These are phyloP conservation scores for Geotrichum aggregatum DNA, from an alignment of 1,139 yeast genomes.

Conservation along the genomic window DNA sequence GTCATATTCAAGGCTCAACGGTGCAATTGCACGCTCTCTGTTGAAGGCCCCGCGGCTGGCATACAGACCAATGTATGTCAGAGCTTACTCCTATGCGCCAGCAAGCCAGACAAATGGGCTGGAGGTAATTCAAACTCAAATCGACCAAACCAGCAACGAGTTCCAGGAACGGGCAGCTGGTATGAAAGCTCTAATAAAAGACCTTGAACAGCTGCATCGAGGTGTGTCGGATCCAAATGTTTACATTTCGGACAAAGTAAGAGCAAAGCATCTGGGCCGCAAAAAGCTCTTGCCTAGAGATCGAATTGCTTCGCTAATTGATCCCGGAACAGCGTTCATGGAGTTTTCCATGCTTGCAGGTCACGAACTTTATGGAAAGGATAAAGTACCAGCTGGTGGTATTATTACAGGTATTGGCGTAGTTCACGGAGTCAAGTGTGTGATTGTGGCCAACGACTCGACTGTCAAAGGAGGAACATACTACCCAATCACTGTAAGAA, in stretches of 20 bases:
- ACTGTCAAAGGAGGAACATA: constrained; percentile 41
- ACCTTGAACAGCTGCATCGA: constrained; percentile 27
- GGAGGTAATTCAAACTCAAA: constrained; percentile 29
- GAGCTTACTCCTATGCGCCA: constrained; percentile 23
- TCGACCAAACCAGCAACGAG: constrained; percentile 32
- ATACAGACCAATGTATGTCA: constrained; percentile 1
- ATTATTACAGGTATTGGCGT: constrained; percentile 39
- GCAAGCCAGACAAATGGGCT: constrained; percentile 20
- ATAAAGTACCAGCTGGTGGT: constrained; percentile 38
- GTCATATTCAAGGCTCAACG: constrained; percentile 1
- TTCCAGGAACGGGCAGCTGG: constrained; percentile 29
- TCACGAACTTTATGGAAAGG: constrained; percentile 34
- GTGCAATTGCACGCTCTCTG: not conserved
- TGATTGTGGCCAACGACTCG: constrained; percentile 38
- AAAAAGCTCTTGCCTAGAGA: constrained; percentile 38
- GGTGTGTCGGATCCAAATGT: constrained; percentile 27
- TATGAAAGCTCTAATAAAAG: constrained; percentile 27
- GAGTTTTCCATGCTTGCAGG: constrained; percentile 37
- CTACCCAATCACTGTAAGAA: constrained; percentile 39
- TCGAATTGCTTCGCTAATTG: constrained; percentile 35
- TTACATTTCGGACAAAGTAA: constrained; percentile 34
- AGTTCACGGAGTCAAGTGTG: constrained; percentile 35
- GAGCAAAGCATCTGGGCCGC: constrained; percentile 40
- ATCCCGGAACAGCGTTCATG: constrained; percentile 37
- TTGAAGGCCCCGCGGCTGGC: not conserved